A percentile compares a stretch with the other conserved stretches of the same genome.
phyloP scores from a whole-genome alignment of 148 eudicot species.

The Arbutus unedo region DNA sequence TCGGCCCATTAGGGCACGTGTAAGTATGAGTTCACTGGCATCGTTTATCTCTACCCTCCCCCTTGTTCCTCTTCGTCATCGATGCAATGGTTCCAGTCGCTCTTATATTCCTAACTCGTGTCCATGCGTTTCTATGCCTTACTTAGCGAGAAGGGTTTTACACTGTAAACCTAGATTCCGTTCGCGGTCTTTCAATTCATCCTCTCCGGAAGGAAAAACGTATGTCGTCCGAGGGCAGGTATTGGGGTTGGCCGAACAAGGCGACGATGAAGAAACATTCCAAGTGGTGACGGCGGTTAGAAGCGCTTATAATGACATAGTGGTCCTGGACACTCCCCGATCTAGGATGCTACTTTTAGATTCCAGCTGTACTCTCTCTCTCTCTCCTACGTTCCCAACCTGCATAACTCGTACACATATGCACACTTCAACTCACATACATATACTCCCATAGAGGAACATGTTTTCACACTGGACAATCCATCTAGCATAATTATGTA shows the following conservation, averaged over 20 bases:
- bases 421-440: not conserved
- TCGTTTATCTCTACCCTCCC: not conserved
- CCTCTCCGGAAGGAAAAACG: not conserved
- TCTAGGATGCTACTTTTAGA: constrained; percentile 67
- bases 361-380: constrained; percentile 42
- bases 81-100: not conserved
- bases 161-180: not conserved
- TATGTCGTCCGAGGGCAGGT: not conserved
- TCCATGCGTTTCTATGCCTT: not conserved
- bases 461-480: not conserved
- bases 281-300: constrained; percentile 43
- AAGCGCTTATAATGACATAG: constrained; percentile 57
- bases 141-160: not conserved
- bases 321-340: constrained; percentile 54
- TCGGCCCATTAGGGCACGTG: not conserved
- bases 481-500: not conserved
- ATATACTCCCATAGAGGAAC: not conserved
- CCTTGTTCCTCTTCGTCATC: not conserved
- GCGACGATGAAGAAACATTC: constrained; percentile 34
- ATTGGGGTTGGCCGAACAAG: constrained; percentile 3
- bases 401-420: not conserved
- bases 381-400: not conserved
- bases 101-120: not conserved
- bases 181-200: not conserved
- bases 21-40: not conserved